Base-by-base conservation (phyloP, 257 asterid species). In the Petunia secreta region DNA sequence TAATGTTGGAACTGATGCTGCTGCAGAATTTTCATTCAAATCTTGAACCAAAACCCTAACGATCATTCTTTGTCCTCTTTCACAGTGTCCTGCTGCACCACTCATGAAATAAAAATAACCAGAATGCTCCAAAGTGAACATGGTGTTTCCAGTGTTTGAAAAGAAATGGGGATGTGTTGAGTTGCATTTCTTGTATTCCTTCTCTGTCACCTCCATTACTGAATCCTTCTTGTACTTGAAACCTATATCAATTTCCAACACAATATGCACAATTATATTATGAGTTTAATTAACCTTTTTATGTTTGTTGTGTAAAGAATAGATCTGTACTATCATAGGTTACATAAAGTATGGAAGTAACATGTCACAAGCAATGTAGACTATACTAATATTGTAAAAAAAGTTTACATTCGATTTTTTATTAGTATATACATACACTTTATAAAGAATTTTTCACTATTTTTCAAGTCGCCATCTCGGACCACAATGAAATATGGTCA, bases 201-300 rank as follows among this genome's bases (percentile, higher is more conserved):
- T 38, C 64, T 85, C 81, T 55, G 14, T 82, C 84, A 93, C 98
- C 77, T 89, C 91, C 96, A 93, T 89, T 46, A 93, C 97, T 3
- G 97, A 93, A 36, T 91, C 98, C 82, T 90, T 93, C 89, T 75
- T 85, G 90, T 91, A 93, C 71, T 84, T 85, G 84, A 93, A 93
- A 78, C 89, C 98, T 92, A 52, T 60, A 77, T 2, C 2, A 16
- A 66, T 10, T 5, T 2, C 15, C 6, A 48, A 1, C 5, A 48
- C 53, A 48, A 3, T 9, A 5, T 48, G 53, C 8, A 48, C 53
- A 48, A 5, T 48, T 48, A 1, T 48, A 48, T 48, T 1, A 48
- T 9, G 53, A 48, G 1, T 2, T 8, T 5, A 48, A 4, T 15
- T 57, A 57, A 2, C 13, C 15, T 53, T 53, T 53, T 15, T 58